Conservation (phyloP, 495 filamentous ascomycete genomes). For the Neurospora sublineolata region DNA sequence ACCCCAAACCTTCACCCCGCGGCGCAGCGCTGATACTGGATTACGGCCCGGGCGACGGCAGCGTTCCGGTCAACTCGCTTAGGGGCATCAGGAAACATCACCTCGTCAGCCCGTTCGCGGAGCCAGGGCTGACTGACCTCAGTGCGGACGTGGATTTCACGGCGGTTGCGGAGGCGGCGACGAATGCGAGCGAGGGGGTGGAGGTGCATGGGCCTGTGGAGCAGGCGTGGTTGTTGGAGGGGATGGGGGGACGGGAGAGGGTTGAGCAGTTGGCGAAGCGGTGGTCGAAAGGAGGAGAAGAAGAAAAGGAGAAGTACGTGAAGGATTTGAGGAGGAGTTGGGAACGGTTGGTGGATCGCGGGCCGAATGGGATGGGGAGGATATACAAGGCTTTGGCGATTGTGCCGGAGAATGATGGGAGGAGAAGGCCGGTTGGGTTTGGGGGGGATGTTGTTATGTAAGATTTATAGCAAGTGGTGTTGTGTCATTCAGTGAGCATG, state of each 20-base stretch:
- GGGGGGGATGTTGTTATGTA: constrained; percentile 52
- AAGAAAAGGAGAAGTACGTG: constrained; percentile 50
- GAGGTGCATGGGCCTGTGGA: constrained; percentile 90
- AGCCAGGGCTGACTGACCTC: constrained; percentile 73
- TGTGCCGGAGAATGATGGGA: constrained; percentile 65
- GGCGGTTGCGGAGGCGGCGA: constrained; percentile 69
- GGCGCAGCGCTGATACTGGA: constrained; percentile 89
- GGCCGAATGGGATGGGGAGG: constrained; percentile 76
- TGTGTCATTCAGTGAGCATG: background rate
- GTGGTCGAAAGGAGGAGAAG: constrained; percentile 35
- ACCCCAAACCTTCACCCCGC: constrained; percentile 49
- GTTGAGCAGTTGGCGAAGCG: constrained; percentile 51
- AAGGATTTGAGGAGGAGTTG: constrained; percentile 64
- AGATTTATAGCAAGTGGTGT: background rate
- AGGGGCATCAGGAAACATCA: constrained; percentile 72
- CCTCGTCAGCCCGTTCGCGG: constrained; percentile 61
- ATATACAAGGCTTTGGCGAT: constrained; percentile 90
- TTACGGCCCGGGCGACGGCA: constrained; percentile 64
- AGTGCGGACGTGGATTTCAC: constrained; percentile 87
- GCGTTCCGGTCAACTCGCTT: constrained; percentile 74
- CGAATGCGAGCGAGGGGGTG: constrained; percentile 59
- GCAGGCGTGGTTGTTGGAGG: constrained; percentile 65
- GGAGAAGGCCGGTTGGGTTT: constrained; percentile 77
- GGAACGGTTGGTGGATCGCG: constrained; percentile 66
- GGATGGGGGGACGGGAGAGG: constrained; percentile 72